Base-by-base conservation (phyloP, 371 early-diverging fungal species). In the Saksenaea vasiformis region DNA sequence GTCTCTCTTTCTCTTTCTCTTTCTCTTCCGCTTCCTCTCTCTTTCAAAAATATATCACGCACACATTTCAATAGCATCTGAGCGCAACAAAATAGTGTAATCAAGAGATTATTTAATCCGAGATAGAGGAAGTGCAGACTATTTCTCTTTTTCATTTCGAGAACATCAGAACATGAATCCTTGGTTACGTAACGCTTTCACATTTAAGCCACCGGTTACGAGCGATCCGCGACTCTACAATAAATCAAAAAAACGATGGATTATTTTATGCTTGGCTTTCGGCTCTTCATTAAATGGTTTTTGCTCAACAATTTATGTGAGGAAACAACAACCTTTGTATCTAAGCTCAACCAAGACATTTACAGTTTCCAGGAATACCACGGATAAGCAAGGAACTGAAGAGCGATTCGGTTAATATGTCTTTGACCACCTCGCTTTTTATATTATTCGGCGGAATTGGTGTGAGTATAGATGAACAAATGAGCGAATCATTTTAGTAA, bases 381-480 rank as follows among this genome's bases (percentile, higher is more conserved):
- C 69, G 70, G 44, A 79, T 85, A 60, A 72, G 67, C 14, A 14
- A 61, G n/a, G 80, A 82, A 5, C 70, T 85, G 13, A 38, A 72
- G 7, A 76, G 82, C 1, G 70, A 71, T 0, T 47, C 61, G 27
- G 77, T 75, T 1, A 64, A 70, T 31, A 78, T 81, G 51, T 74
- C 78, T 51, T 65, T 80, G 55, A 82, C 85, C 0, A 79, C 80
- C 4, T 79, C 82, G 15, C 66, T 80, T 35, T 85, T 85, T 47
- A 77, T 85, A 26, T 59, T 85, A 19, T 78, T 80, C 59, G 80
- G 82, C 62, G 85, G 83, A 19, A 72, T 85, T 61, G 79, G 78
- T 58, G 71, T 64, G 61, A 56, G 67, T 59, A 31, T 0, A 34
- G 27, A 47, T 47, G 22, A 47, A 22, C 22, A 8, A n/a, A 47